Evolutionary conservation across 441 rosid species (phyloP), one percentile per base, ranked within the genome.

Genomic region (Theobroma grandiflorum): DNA sequence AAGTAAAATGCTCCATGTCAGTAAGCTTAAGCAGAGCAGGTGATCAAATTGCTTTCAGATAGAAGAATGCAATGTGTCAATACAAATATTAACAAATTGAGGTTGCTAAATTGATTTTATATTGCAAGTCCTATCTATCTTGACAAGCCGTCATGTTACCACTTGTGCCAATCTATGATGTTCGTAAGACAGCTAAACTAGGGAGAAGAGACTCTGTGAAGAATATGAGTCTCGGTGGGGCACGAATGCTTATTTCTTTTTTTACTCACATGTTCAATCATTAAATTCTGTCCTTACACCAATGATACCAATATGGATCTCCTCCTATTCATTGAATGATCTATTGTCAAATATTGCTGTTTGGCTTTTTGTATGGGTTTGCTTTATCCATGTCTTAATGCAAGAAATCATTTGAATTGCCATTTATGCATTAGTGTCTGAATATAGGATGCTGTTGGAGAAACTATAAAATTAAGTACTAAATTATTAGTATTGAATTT

Each of bases 151-250:
- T 43, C 22, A 43, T 55, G 59, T 37, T 59, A 22, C 55, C 42
- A 26, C 68, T 59, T 16, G 43, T 57, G 43, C 43, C 26, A 26
- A 59, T 74, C 8, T 22, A 22, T 40, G 65, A 55, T 38, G 35
- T 73, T n/a, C 57, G n/a, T 57, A n/a, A 55, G 63, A 73, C 55
- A 73, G 66, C 53, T 26, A 59, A 58, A 74, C 26, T 59, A 43
- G 78, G 40, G 68, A 74, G 67, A 42, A 59, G 57, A 59, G 68
- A 59, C 42, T 12, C 15, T n/a, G n/a, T 43, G 57, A 42, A 43
- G 47, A 58, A 43, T 72, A 33, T 1, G 31, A 26, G 68, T 74
- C 40, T 74, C 9, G 2, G 58, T 58, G 40, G 55, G 64, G 52
- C n/a, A 33, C 10, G n/a, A 8, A 33, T 0, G 14, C 43, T 33